These are phyloP conservation scores for Solanum verrucosum DNA, from an alignment of 257 asterid species.

Conservation along the genomic window DNA sequence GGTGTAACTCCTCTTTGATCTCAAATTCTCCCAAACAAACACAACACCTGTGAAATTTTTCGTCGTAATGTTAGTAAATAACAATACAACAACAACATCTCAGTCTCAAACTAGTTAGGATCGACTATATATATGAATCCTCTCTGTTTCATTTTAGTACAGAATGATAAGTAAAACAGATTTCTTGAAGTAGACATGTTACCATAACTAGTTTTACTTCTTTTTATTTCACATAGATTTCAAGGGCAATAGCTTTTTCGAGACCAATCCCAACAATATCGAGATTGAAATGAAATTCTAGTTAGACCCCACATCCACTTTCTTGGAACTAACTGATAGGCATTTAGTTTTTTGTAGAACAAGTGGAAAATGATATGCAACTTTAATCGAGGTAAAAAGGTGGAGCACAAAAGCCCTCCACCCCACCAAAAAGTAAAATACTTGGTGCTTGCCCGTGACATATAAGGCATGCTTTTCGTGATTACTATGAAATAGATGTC, in stretches of 20 bases:
- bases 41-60: conserved; percentile 41
- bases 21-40: conserved; percentile 80
- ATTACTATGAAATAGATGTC: neutral
- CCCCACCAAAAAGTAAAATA: neutral
- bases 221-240: neutral
- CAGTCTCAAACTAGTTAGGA: neutral
- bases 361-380: neutral
- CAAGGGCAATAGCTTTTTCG: neutral
- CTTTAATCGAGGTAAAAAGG: neutral
- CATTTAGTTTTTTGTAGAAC: neutral
- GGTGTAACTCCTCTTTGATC: conserved; percentile 47
- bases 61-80: neutral
- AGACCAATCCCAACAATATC: neutral
- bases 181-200: neutral
- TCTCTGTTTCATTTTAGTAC: neutral
- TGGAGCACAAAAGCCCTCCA: neutral
- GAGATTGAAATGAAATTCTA: neutral
- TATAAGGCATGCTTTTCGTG: neutral
- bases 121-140: neutral
- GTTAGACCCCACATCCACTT: neutral
- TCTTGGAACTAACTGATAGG: neutral
- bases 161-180: neutral
- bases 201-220: neutral
- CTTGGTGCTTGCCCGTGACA: neutral
- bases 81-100: neutral